phyloP scores from a whole-genome alignment of 2,329 filamentous ascomycete species.

The Fusarium sp. region DNA sequence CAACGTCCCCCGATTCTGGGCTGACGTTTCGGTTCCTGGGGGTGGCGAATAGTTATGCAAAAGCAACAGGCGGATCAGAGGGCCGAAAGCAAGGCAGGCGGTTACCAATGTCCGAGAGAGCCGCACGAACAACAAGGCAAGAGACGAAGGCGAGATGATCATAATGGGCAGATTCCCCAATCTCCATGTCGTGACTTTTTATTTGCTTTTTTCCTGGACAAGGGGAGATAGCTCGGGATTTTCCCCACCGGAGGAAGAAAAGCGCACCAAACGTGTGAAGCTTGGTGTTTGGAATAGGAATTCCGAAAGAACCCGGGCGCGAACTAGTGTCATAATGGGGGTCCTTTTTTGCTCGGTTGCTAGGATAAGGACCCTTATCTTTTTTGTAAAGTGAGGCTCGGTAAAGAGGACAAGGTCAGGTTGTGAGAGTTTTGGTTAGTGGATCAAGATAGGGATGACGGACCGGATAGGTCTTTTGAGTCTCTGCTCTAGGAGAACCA shows the following conservation, averaged over 20 bases:
- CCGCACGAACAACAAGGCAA: slow-evolving; percentile 11
- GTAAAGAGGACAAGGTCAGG: slow-evolving; percentile 9
- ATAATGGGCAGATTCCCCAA: slow-evolving; percentile 30
- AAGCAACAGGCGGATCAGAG: slow-evolving; percentile 24
- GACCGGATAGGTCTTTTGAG: background rate
- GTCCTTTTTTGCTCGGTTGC: background rate
- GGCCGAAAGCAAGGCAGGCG: slow-evolving; percentile 26
- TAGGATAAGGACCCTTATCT: slow-evolving; percentile 34
- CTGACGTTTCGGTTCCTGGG: slow-evolving; percentile 17
- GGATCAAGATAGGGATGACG: slow-evolving; percentile 15
- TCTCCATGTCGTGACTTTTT: slow-evolving; percentile 13
- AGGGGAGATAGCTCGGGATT: slow-evolving; percentile 39
- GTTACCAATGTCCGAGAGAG: slow-evolving; percentile 26
- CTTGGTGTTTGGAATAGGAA: slow-evolving; percentile 6
- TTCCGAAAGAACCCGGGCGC: slow-evolving; percentile 40
- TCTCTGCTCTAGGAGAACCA: background rate
- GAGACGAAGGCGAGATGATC: background rate
- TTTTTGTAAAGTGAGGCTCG: slow-evolving; percentile 11
- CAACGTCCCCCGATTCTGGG: slow-evolving; percentile 16
- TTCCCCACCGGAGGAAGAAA: slow-evolving; percentile 20
- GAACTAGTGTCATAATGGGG: slow-evolving; percentile 10
- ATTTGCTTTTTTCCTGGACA: background rate
- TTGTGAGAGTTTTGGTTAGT: slow-evolving; percentile 8
- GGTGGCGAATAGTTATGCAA: slow-evolving; percentile 8
- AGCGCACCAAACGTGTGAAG: slow-evolving; percentile 20